These are phyloP conservation scores for Lyophyllum shimeji DNA, from an alignment of 768 basidiomycete species.

Conservation along the genomic window DNA sequence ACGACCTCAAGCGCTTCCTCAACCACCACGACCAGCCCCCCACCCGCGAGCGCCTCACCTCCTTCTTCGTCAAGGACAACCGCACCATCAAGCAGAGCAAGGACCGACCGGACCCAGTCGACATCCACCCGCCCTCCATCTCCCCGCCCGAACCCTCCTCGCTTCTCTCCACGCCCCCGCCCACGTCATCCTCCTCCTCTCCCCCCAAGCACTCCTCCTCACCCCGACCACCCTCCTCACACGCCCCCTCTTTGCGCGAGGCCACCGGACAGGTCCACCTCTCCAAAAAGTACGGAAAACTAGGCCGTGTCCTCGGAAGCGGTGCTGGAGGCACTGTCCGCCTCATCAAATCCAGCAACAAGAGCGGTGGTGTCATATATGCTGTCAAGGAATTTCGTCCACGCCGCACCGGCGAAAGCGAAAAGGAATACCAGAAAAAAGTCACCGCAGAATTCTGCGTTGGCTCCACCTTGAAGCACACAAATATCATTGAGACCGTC, in stretches of 20 bases:
- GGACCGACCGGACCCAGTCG: conserved; percentile 43
- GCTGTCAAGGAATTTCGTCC: conserved; percentile 98
- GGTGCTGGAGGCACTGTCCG: conserved; percentile 99
- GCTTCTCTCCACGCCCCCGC: conserved; percentile 10
- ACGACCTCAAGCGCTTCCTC: conserved; percentile 94
- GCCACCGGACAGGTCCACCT: conserved; percentile 91
- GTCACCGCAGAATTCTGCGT: conserved; percentile 99
- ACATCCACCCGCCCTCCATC: conserved; percentile 23
- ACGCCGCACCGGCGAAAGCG: conserved; percentile 82
- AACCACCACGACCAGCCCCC: conserved; percentile 71
- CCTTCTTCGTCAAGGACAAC: conserved; percentile 24
- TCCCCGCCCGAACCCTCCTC: conserved; percentile 22
- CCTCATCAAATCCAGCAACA: conserved; percentile 83
- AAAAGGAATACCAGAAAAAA: conserved; percentile 99
- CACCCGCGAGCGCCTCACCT: conserved; percentile 17
- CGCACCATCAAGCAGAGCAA: conserved; percentile 40
- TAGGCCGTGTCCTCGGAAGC: conserved; percentile 92
- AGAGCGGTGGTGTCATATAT: conserved; percentile 82
- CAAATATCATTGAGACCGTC: conserved; percentile 96
- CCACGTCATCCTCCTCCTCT: conserved; percentile 18
- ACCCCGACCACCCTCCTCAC: too few relatives aligned
- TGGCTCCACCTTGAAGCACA: conserved; percentile 89
- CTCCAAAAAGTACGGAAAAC: conserved; percentile 99
- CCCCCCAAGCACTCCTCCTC: conserved; percentile 37
- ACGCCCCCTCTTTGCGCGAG: conserved; percentile 58